phyloP scores from a whole-genome alignment of 257 asterid genomes.

The Nicotiana noctiflora region DNA sequence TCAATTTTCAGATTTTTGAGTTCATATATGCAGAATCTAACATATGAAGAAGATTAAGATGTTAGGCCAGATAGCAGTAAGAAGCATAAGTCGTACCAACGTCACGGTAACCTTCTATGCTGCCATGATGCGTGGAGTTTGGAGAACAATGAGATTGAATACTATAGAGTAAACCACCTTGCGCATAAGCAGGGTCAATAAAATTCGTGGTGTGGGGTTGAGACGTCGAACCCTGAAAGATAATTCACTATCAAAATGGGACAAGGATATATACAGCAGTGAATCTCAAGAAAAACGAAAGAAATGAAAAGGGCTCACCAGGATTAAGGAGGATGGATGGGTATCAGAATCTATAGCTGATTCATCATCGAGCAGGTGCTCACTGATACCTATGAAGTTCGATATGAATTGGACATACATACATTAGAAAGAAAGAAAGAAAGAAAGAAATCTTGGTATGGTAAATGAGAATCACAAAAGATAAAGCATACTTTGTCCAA shows the following conservation, averaged over 20 bases:
- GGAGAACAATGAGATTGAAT: conserved; percentile 59
- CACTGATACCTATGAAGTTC: conserved; percentile 51
- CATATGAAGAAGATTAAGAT: not conserved
- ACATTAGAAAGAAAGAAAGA: not conserved
- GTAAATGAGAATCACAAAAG: conserved; percentile 2
- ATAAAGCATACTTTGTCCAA: conserved; percentile 53
- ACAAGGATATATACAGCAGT: not conserved
- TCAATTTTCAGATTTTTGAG: not conserved
- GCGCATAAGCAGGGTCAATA: conserved; percentile 59
- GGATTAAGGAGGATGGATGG: conserved; percentile 33
- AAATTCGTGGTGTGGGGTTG: conserved; percentile 30
- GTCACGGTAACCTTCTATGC: not conserved
- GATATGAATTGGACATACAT: conserved; percentile 7
- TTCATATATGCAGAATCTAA: not conserved
- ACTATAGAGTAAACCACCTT: conserved; percentile 37
- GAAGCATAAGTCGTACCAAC: not conserved
- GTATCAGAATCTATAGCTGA: conserved; percentile 34
- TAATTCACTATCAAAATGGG: not conserved
- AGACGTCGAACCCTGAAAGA: conserved; percentile 68
- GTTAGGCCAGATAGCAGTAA: not conserved
- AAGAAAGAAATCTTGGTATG: not conserved
- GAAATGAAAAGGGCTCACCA: conserved; percentile 44
- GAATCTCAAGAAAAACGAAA: not conserved
- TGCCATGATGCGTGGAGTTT: conserved; percentile 17
- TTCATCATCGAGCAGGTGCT: conserved; percentile 36